Evolutionary conservation across 495 filamentous ascomycete species (phyloP), one percentile per base, ranked within the genome.

Genomic region (Penicillium cataractarum): DNA sequence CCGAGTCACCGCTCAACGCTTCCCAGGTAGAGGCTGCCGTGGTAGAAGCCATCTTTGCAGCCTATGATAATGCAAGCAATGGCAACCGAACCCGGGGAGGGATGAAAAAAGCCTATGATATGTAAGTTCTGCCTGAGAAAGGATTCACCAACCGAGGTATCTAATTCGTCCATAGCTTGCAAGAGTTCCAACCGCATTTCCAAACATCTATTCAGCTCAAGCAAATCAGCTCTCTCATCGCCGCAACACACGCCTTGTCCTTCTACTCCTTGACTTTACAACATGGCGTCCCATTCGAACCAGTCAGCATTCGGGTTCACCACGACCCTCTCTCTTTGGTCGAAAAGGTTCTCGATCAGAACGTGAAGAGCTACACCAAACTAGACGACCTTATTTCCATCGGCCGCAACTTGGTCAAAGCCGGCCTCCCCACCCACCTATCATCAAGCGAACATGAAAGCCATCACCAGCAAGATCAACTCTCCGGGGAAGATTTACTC

Each of bases 11-110:
- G 3, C 72, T 96, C 1, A 74, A 75, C 3, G 62, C 70, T 8
- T 65, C 80, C 3, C 71, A 82, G 10, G 79, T 94, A 22, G 86
- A 90, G 74, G 79, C 84, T 13, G 86, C 90, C 3, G 80, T 95
- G 21, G 77, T 91, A 33, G 80, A 84, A 15, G 80, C 86, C 21
- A 89, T 89, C 1, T 88, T 92, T 79, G 79, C 85, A 15, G 86
- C 86, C 4, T 97, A 94, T 70, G 92, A 97, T 67, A 94, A 92
- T 67, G 92, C 93, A 33, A 93, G 89, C 55, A 97, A 97, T 73
- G 91, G 92, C 6, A 96, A 96, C 65, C 82, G 87, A 65, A 91
- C 85, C 8, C 83, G 92, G 58, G 93, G 93, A 12, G 92, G 90
- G 6, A 84, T 96, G 71, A 92, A 92, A 69, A 91, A 86, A 76